A percentile compares a stretch with the other conserved stretches of the same genome.
These are phyloP conservation scores for Fusarium chuoi DNA, from an alignment of 2,329 filamentous ascomycete species.

Conservation along the genomic window DNA sequence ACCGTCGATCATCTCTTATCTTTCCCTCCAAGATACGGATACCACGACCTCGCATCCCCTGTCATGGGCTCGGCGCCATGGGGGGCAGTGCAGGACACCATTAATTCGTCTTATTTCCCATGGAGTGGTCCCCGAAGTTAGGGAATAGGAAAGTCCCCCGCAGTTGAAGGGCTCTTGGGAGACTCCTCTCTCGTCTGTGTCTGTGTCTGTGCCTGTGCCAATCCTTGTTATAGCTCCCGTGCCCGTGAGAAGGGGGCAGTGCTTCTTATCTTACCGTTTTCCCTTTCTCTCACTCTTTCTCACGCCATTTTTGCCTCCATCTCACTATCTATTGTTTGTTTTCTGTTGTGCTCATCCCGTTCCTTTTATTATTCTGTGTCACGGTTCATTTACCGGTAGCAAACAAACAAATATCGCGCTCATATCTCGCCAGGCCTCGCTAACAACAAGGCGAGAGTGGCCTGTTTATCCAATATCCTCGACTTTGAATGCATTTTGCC, in stretches of 20 bases:
- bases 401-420: neutral
- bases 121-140: neutral
- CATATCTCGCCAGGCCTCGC: neutral
- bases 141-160: constrained; percentile 16
- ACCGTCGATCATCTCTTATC: neutral
- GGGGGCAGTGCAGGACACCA: constrained; percentile 30
- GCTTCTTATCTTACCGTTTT: constrained; percentile 5
- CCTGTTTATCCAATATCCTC: neutral
- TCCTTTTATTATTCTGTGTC: neutral
- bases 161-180: constrained; percentile 8
- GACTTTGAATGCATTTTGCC: neutral
- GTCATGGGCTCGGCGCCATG: constrained; percentile 32
- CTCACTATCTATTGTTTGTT: neutral
- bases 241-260: constrained; percentile 24
- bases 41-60: constrained; percentile 19
- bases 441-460: neutral
- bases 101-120: constrained; percentile 25
- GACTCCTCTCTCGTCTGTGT: neutral
- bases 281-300: neutral
- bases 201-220: neutral
- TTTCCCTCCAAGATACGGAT: neutral
- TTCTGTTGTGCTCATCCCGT: neutral
- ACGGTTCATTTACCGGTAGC: neutral
- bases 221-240: constrained; percentile 3
- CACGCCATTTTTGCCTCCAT: neutral